Conservation (phyloP, 179 eudicot genomes). For the Silene noctiflora region DNA sequence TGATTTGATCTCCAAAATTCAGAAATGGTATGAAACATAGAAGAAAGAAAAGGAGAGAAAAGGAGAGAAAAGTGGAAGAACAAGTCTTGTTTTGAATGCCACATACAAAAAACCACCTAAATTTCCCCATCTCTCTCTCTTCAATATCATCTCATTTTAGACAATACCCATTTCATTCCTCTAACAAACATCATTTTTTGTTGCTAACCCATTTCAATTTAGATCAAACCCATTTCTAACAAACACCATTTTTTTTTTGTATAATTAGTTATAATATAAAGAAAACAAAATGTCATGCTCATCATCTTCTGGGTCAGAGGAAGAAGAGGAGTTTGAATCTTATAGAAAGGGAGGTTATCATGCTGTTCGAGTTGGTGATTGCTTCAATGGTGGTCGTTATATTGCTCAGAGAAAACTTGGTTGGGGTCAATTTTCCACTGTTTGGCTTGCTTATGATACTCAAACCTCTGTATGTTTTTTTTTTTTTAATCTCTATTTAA, state of each 20-base stretch:
- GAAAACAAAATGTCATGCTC: slow-evolving; percentile 49
- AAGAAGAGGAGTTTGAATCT: slow-evolving; percentile 70
- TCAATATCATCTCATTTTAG: slow-evolving; percentile 19
- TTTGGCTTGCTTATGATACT: slow-evolving; percentile 92
- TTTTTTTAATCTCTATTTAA: neutral
- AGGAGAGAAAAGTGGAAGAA: slow-evolving; percentile 54
- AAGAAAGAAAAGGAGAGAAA: slow-evolving; percentile 17
- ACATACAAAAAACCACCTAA: too few relatives aligned
- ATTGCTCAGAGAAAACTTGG: slow-evolving; percentile 91
- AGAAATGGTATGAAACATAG: slow-evolving; percentile 29
- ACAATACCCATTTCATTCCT: slow-evolving; percentile 11
- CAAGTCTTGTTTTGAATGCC: slow-evolving; percentile 32
- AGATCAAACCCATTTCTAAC: slow-evolving; percentile 12
- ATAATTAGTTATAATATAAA: neutral
- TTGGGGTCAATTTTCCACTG: slow-evolving; percentile 97
- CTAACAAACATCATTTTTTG: slow-evolving; percentile 7
- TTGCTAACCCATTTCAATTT: slow-evolving; percentile 12
- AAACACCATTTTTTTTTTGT: too few relatives aligned
- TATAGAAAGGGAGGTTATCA: slow-evolving; percentile 94
- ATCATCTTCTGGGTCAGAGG: slow-evolving; percentile 81
- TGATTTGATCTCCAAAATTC: slow-evolving; percentile 5
- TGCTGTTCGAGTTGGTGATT: slow-evolving; percentile 81
- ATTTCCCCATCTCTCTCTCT: slow-evolving; percentile 25
- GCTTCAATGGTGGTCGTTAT: slow-evolving; percentile 72
- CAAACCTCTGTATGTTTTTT: slow-evolving; percentile 51